Evolutionary conservation across 2,329 filamentous ascomycete genomes (phyloP).

Genomic region (Neurospora crassa): DNA sequence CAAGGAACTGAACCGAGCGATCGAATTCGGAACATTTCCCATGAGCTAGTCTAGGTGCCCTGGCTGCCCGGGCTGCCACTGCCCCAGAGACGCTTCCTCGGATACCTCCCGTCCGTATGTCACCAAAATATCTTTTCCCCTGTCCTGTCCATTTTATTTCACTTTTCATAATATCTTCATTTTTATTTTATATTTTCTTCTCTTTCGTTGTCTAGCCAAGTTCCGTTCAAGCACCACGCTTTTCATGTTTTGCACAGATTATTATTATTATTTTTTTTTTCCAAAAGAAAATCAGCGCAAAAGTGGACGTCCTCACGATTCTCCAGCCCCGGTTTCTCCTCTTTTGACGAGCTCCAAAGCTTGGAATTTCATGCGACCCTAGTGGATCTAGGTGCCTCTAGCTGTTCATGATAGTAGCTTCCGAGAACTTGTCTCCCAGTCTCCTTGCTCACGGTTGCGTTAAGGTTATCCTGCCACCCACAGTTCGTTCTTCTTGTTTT

Average conservation of each 20-base stretch:
- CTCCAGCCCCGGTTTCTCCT: neutral
- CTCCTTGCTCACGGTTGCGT: neutral
- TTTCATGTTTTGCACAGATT: neutral
- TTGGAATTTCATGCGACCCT: neutral
- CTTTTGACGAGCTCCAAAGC: neutral
- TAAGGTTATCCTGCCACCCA: neutral
- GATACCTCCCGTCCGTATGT: neutral
- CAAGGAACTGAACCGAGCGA: neutral
- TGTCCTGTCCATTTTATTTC: neutral
- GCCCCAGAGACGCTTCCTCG: neutral
- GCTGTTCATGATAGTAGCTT: neutral
- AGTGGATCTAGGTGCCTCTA: neutral
- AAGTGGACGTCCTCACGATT: neutral
- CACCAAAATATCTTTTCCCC: neutral
- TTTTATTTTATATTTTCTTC: too few species aligned
- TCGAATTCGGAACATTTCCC: conserved; percentile 1
- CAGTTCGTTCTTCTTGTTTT: neutral
- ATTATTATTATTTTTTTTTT: too few species aligned
- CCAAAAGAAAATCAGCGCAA: neutral
- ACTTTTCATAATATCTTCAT: too few species aligned
- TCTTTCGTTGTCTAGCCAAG: neutral
- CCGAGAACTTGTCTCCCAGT: neutral
- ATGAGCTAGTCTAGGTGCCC: neutral
- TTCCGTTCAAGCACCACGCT: neutral
- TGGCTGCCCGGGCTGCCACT: neutral